These are phyloP conservation scores for Candida tropicalis DNA, from an alignment of 1,139 yeast species.

Conservation along the genomic window DNA sequence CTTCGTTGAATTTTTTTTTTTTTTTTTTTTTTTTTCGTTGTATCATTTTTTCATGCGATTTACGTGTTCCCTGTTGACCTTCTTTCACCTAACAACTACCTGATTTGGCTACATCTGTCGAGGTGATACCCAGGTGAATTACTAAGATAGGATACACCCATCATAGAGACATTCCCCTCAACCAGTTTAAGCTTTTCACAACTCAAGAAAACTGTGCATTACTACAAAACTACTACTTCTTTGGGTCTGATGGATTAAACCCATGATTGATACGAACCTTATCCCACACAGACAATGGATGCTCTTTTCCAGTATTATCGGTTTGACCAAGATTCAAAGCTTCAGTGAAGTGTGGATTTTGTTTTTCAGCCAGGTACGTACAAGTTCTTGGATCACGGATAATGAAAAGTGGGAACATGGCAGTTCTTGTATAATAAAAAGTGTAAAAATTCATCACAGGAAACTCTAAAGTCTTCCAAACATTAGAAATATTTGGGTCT, in stretches of 20 bases:
- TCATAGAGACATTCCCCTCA: too few species aligned
- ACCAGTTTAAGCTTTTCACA: too few species aligned
- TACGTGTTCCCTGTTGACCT: too few species aligned
- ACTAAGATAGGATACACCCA: too few species aligned
- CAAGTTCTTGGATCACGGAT: constrained; percentile 41
- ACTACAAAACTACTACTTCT: not conserved
- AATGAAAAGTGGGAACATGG: constrained; percentile 36
- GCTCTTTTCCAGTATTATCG: constrained; percentile 12
- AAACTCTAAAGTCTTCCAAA: constrained; percentile 43
- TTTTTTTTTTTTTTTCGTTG: constrained; percentile 1
- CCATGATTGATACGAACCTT: constrained; percentile 35
- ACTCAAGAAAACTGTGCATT: too few species aligned
- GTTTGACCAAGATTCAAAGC: constrained; percentile 14
- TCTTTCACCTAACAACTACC: too few species aligned
- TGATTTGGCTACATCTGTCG: too few species aligned
- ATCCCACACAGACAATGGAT: constrained; percentile 33
- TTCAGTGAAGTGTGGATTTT: constrained; percentile 9
- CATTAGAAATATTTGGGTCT: constrained; percentile 19
- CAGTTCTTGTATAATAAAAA: constrained; percentile 37
- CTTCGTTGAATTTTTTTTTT: constrained; percentile 4
- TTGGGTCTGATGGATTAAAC: constrained; percentile 15
- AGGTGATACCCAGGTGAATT: too few species aligned
- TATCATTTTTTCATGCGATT: not conserved
- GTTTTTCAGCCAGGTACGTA: constrained; percentile 27
- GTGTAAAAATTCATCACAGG: constrained; percentile 40